These are phyloP conservation scores for Aspergillus steynii DNA, from an alignment of 495 filamentous ascomycete genomes.

Conservation along the genomic window DNA sequence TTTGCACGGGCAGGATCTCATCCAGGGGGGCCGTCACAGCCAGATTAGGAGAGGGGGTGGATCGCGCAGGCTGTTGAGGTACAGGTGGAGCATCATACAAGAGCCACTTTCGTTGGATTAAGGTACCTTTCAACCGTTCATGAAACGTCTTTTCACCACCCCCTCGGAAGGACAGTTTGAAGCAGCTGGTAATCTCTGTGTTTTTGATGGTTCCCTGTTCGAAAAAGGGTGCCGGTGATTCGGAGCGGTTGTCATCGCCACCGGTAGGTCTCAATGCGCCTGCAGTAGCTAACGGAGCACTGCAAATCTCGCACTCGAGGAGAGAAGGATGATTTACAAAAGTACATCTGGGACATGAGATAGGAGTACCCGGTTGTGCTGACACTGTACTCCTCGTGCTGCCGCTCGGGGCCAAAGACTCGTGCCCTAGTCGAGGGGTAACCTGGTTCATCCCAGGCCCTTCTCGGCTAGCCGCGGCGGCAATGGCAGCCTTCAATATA, in stretches of 20 bases:
- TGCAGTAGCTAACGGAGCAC: slow-evolving; percentile 60
- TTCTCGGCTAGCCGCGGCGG: slow-evolving; percentile 59
- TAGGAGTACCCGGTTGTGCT: slow-evolving; percentile 13
- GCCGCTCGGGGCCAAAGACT: slow-evolving; percentile 8
- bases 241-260: slow-evolving; percentile 48
- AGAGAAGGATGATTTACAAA: slow-evolving; percentile 92
- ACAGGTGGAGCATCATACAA: slow-evolving; percentile 89
- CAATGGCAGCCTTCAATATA: slow-evolving; percentile 81
- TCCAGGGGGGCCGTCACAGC: slow-evolving; percentile 21
- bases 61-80: slow-evolving; percentile 59
- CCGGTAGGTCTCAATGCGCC: slow-evolving; percentile 15
- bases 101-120: slow-evolving; percentile 96
- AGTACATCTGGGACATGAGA: slow-evolving; percentile 82
- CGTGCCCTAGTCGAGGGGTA: slow-evolving; percentile 16
- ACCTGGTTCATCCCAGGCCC: slow-evolving; percentile 22
- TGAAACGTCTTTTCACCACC: slow-evolving; percentile 90
- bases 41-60: slow-evolving; percentile 22
- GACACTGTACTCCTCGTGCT: slow-evolving; percentile 9
- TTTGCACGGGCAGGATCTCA: slow-evolving; percentile 25
- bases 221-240: slow-evolving; percentile 76
- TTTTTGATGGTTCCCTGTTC: slow-evolving; percentile 38
- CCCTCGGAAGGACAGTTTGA: slow-evolving; percentile 88
- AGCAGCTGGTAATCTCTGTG: slow-evolving; percentile 65
- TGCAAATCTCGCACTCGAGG: slow-evolving; percentile 86
- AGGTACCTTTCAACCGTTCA: slow-evolving; percentile 80